A percentile compares a stretch with the other conserved stretches of the same genome.
These are phyloP conservation scores for Entomortierella chlamydospora DNA, from an alignment of 192 early-diverging fungal genomes.

Conservation along the genomic window DNA sequence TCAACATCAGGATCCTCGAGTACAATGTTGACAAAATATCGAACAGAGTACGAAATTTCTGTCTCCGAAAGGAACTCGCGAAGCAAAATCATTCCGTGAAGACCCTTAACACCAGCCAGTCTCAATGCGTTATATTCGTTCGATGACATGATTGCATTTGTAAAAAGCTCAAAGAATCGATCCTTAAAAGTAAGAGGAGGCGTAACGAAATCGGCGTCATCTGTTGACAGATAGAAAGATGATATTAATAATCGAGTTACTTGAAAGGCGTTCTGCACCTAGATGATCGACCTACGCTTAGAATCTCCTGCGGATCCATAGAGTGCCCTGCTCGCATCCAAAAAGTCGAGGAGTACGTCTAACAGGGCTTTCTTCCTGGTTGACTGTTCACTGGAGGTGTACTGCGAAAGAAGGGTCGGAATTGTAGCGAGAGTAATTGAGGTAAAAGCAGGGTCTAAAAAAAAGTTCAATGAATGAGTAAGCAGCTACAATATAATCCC, in stretches of 20 bases:
- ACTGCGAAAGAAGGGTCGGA: constrained; percentile 71
- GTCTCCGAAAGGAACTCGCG: constrained; percentile 66
- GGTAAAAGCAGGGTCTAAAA: constrained; percentile 73
- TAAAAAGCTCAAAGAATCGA: constrained; percentile 80
- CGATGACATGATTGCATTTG: constrained; percentile 69
- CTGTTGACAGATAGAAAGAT: constrained; percentile 23
- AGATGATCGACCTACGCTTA: constrained; percentile 30
- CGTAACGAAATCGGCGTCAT: constrained; percentile 64
- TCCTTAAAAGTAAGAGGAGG: constrained; percentile 81
- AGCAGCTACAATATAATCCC: too few species aligned
- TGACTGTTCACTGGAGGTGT: constrained; percentile 65
- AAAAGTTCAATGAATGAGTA: too few species aligned
- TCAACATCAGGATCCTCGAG: constrained; percentile 63
- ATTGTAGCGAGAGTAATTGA: constrained; percentile 69
- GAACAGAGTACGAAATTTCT: constrained; percentile 67
- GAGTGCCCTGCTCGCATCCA: constrained; percentile 71
- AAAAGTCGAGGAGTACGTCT: constrained; percentile 77
- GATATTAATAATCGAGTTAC: background rate
- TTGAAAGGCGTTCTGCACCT: background rate
- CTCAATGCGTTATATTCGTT: constrained; percentile 83
- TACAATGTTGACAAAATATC: constrained; percentile 63
- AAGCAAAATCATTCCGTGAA: constrained; percentile 72
- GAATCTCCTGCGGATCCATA: constrained; percentile 67
- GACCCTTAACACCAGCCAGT: constrained; percentile 76
- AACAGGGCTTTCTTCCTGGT: constrained; percentile 72